Conservation (phyloP, 2,329 filamentous ascomycete species). For the Hypoxylon sp. region DNA sequence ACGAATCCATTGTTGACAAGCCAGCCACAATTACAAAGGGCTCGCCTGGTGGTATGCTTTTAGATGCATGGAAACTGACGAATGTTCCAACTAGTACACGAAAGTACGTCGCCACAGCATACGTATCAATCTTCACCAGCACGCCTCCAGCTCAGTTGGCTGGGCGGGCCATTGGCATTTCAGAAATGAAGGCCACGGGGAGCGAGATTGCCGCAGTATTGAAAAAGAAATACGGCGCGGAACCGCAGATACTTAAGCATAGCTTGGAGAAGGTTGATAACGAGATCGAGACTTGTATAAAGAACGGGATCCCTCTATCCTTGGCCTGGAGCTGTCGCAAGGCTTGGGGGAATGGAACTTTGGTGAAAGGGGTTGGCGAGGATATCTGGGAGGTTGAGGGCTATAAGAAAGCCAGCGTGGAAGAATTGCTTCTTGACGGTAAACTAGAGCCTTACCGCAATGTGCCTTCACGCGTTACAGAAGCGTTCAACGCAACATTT, state of each 20-base stretch:
- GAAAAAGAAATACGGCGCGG: conserved; percentile 40
- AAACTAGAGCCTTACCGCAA: conserved; percentile 46
- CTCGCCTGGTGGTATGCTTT: too few relatives aligned
- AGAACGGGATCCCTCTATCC: conserved; percentile 35
- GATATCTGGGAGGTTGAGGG: conserved; percentile 50
- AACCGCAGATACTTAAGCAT: conserved; percentile 39
- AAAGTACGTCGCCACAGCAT: conserved; percentile 49
- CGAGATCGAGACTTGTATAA: conserved; percentile 43
- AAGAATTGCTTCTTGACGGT: conserved; percentile 40
- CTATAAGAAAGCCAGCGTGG: conserved; percentile 45
- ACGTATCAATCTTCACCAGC: conserved; percentile 48
- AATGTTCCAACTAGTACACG: conserved; percentile 40
- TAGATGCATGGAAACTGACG: not conserved
- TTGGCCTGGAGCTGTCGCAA: conserved; percentile 50
- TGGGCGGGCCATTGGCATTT: conserved; percentile 44
- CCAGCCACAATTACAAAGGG: too few relatives aligned
- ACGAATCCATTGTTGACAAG: too few relatives aligned
- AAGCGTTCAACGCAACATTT: conserved; percentile 37
- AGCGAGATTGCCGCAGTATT: conserved; percentile 43
- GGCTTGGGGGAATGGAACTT: conserved; percentile 46
- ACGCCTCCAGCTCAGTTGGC: conserved; percentile 44
- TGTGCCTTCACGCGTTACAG: conserved; percentile 38
- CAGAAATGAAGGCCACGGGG: conserved; percentile 47
- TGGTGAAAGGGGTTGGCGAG: conserved; percentile 37
- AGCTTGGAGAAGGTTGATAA: conserved; percentile 45